Conservation (phyloP, 148 eudicot genomes). For the Drosera capensis region DNA sequence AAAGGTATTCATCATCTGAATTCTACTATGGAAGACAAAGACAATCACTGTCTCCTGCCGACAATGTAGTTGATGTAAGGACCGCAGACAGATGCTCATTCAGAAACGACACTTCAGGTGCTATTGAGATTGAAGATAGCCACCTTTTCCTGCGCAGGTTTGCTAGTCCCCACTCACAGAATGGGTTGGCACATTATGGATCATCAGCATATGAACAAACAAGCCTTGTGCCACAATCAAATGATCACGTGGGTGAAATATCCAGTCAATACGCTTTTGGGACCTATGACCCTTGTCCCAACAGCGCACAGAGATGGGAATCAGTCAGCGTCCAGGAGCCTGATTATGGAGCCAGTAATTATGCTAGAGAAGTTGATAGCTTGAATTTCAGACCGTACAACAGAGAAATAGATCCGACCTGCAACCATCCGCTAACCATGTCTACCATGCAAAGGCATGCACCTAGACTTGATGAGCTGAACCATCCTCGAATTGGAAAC, state of each 20-base stretch:
- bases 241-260: constrained; percentile 2
- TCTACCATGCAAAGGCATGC: constrained; percentile 32
- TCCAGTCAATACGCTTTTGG: constrained; percentile 4
- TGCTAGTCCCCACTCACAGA: constrained; percentile 5
- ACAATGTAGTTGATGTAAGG: constrained; percentile 3
- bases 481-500: constrained; percentile 9
- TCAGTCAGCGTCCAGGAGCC: neutral
- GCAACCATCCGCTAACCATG: constrained; percentile 5
- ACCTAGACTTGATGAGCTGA: constrained; percentile 23
- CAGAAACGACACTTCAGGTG: constrained; percentile 4
- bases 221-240: neutral
- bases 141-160: constrained; percentile 2
- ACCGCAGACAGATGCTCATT: neutral
- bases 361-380: constrained; percentile 4
- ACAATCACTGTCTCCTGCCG: constrained; percentile 16
- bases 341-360: constrained; percentile 4
- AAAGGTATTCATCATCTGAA: constrained; percentile 5
- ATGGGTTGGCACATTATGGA: constrained; percentile 9
- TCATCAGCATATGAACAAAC: neutral
- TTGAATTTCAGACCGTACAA: constrained; percentile 11
- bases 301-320: constrained; percentile 3
- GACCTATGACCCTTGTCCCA: constrained; percentile 7
- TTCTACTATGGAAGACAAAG: constrained; percentile 5
- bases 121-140: constrained; percentile 8
- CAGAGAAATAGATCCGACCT: constrained; percentile 1